Base-by-base conservation (phyloP, 805 yeast species). In the Teunomyces lycoperdinae region DNA sequence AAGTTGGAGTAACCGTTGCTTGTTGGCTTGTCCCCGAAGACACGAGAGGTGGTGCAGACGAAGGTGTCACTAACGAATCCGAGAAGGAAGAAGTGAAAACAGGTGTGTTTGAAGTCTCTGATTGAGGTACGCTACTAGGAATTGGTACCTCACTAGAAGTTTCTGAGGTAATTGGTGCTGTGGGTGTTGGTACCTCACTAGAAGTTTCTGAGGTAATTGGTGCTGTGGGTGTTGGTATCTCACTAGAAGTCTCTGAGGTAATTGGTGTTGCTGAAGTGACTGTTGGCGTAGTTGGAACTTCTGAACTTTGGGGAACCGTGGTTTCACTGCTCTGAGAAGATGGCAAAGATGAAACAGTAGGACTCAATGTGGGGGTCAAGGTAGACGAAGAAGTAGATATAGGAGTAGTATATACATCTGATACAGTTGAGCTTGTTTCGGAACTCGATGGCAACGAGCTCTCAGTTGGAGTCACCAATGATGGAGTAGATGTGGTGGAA, bases 121-220 rank as follows among this genome's bases (percentile, higher is more conserved):
- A 17, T 20, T 20, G 24, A 5, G 24, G 24, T 20, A 5, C 24
- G 24, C 24, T 20, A 20, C 24, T 20, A 20, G 24, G 24, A 20
- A 4, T 40, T 40, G 43, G 43, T 10, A 27, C n/a, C 14, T 17
- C 44, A 42, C 44, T 42, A 11, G 28, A 16, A 31, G 36, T 17
- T 16, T 16, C 16, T 16, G 16, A 16, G 16, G 16, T 16, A 16
- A 16, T 16, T 16, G 16, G 16, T 16, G 16, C 10, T 7, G 43
- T 16, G n/a, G n/a, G n/a, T n/a, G n/a, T 40, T 40, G 43, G 43
- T 10, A 27, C n/a, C 14, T 17, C 44, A 42, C 44, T 42, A 11
- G 28, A 16, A 31, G 36, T 17, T 16, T 16, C 16, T 16, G 16
- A 16, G 16, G 16, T 16, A 16, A 16, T 16, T 16, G 16, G 16